phyloP scores from a whole-genome alignment of 2,329 filamentous ascomycete genomes.

The Phialophora verrucosa region DNA sequence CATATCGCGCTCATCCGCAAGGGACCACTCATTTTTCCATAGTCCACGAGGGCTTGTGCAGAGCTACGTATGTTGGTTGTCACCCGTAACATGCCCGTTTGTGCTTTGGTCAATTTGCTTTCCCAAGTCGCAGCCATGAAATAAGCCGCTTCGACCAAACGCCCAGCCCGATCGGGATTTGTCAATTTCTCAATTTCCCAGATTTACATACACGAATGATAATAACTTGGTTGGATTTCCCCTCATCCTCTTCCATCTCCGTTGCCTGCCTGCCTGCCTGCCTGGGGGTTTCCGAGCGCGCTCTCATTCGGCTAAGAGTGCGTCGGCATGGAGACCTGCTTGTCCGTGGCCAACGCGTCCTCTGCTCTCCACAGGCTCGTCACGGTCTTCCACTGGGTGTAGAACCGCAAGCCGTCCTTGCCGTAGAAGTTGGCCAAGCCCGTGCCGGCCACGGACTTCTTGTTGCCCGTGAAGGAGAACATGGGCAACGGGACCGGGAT shows the following conservation, averaged over 20 bases:
- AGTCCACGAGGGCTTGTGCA: neutral
- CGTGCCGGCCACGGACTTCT: slow-evolving; percentile 90
- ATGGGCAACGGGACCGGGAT: slow-evolving; percentile 68
- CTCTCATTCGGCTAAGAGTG: slow-evolving; percentile 47
- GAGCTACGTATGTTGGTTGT: neutral
- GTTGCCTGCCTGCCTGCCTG: neutral
- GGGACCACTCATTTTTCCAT: neutral
- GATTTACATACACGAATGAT: neutral
- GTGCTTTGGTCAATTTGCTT: neutral
- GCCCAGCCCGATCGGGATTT: neutral
- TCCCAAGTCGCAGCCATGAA: neutral
- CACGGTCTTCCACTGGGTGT: slow-evolving; percentile 97
- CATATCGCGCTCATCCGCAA: neutral
- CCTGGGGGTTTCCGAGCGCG: neutral
- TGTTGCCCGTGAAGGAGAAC: slow-evolving; percentile 72
- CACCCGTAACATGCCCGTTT: neutral
- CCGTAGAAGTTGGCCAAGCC: slow-evolving; percentile 96
- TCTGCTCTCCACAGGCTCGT: slow-evolving; percentile 87
- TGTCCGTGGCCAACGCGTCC: slow-evolving; percentile 84
- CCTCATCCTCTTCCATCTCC: neutral
- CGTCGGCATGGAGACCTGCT: slow-evolving; percentile 85
- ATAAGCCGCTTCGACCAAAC: neutral
- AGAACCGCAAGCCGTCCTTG: slow-evolving; percentile 88
- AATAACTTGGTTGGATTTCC: neutral
- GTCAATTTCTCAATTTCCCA: slow-evolving; percentile 4